These are phyloP conservation scores for Eurotiales sp. DNA, from an alignment of 2,329 filamentous ascomycete genomes.

Conservation along the genomic window DNA sequence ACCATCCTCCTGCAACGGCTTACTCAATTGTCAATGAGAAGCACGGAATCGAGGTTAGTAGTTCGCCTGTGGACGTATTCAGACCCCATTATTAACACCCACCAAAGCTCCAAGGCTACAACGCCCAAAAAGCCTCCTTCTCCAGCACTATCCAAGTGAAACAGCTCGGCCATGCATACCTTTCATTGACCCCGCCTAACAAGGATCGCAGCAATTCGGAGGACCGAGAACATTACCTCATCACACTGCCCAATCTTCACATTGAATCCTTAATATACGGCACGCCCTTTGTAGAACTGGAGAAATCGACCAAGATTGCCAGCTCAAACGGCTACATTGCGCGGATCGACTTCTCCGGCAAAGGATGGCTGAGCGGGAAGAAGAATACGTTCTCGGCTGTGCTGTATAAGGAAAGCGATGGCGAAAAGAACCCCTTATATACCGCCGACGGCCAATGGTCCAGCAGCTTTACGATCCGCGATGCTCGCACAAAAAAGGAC, in stretches of 20 bases:
- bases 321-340: constrained; percentile 83
- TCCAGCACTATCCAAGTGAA: constrained; percentile 91
- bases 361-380: constrained; percentile 92
- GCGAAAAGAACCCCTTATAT: constrained; percentile 68
- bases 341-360: constrained; percentile 89
- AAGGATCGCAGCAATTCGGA: constrained; percentile 40
- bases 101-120: constrained; percentile 69
- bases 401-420: constrained; percentile 63
- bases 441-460: constrained; percentile 90
- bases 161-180: constrained; percentile 84
- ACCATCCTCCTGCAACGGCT: constrained; percentile 91
- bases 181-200: constrained; percentile 62
- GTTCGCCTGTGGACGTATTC: neutral
- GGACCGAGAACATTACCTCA: constrained; percentile 69
- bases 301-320: constrained; percentile 77
- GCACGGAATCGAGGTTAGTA: constrained; percentile 63
- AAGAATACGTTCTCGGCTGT: constrained; percentile 84
- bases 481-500: constrained; percentile 53
- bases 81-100: neutral
- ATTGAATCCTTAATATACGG: constrained; percentile 81
- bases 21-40: constrained; percentile 88
- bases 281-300: constrained; percentile 82
- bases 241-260: constrained; percentile 85
- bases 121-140: constrained; percentile 94
- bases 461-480: constrained; percentile 72